Percentiles rank a stretch among this genome's conserved stretches.
Conservation (phyloP, 2,329 filamentous ascomycete species). For the Thelonectria rubi region DNA sequence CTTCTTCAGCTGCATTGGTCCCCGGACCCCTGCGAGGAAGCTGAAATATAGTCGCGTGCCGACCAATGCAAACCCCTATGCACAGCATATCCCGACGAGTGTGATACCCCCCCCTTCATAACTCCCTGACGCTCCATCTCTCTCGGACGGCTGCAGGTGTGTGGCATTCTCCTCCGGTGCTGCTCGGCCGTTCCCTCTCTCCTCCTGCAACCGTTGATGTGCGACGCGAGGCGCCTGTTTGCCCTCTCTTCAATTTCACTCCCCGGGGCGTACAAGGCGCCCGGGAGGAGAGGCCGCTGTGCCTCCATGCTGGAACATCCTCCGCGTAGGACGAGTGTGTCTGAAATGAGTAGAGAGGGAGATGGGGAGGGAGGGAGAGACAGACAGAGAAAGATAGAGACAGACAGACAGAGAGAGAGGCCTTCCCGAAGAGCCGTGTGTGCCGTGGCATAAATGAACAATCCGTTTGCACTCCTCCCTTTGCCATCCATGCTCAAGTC, state of each 20-base stretch:
- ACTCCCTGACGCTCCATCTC: background rate
- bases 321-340: no score
- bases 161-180: conserved; percentile 27
- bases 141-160: background rate
- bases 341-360: no score
- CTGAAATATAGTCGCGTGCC: no score
- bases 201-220: conserved; percentile 37
- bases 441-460: background rate
- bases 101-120: background rate
- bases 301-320: conserved; percentile 29
- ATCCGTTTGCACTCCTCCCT: background rate
- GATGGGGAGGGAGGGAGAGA: no score
- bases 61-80: no score
- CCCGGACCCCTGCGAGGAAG: no score
- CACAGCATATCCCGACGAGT: no score
- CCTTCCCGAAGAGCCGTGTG: no score
- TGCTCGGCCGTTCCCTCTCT: conserved; percentile 31
- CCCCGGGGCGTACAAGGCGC: conserved; percentile 23
- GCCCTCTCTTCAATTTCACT: conserved; percentile 36
- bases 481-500: background rate
- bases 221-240: conserved; percentile 37
- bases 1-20: no score
- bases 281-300: conserved; percentile 23
- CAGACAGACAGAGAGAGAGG: no score
- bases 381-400: no score